Percentiles rank a stretch among this genome's conserved stretches.
Evolutionary conservation across 805 yeast genomes (phyloP).

Genomic region (Maudiozyma serrabonitensis): DNA sequence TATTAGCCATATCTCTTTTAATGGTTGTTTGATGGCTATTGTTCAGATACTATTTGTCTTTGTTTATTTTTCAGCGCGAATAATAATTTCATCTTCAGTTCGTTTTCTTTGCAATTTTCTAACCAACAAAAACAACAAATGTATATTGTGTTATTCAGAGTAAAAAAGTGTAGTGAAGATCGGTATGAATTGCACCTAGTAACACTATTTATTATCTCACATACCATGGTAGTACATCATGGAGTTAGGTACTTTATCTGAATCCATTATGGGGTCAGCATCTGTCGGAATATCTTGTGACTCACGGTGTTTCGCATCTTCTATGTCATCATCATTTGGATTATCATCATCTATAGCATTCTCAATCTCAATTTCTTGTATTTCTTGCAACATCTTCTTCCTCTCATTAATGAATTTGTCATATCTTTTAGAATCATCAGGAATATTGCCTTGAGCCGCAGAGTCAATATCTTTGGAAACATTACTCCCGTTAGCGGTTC

Average conservation of each 20-base stretch:
- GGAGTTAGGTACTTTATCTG: neutral
- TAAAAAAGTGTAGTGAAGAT: too few species aligned
- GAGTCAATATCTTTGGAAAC: neutral
- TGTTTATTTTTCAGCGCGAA: too few species aligned
- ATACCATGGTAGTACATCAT: neutral
- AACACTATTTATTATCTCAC: neutral
- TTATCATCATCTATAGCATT: constrained; percentile 2
- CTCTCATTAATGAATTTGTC: neutral
- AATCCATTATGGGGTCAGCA: neutral
- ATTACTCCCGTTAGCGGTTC: neutral
- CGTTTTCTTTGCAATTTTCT: too few species aligned
- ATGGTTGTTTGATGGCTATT: too few species aligned
- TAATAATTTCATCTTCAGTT: too few species aligned
- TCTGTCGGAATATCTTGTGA: neutral
- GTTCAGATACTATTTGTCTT: too few species aligned
- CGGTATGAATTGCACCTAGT: too few species aligned
- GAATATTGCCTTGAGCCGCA: neutral
- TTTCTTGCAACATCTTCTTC: neutral
- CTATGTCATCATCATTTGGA: neutral
- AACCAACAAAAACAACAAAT: too few species aligned
- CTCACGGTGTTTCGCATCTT: neutral
- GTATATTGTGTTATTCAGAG: too few species aligned
- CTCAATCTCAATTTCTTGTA: constrained; percentile 4
- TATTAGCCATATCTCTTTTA: too few species aligned
- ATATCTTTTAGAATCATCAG: neutral